Evolutionary conservation across 2,329 filamentous ascomycete genomes (phyloP).

Genomic region (Aspergillus pseudonomiae): DNA sequence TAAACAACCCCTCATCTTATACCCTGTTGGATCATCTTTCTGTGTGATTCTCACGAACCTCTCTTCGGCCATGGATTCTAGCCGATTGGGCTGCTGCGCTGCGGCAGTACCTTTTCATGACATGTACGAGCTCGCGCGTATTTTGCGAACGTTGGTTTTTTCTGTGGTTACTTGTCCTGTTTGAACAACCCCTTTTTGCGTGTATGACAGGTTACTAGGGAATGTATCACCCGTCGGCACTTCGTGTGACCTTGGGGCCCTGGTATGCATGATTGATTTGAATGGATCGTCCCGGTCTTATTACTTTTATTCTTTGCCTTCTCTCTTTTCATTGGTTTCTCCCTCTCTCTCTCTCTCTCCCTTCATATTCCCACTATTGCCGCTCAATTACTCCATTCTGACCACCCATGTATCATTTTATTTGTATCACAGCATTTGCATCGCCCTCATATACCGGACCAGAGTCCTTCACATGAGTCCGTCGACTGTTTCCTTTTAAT

Average conservation of each 20-base stretch:
- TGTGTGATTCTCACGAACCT: constrained; percentile 3
- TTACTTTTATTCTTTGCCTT: neutral
- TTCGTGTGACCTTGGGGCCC: constrained; percentile 10
- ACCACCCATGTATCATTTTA: constrained; percentile 12
- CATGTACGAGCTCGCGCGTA: constrained; percentile 44
- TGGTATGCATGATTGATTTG: constrained; percentile 16
- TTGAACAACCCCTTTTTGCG: constrained; percentile 27
- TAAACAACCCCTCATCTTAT: constrained; percentile 44
- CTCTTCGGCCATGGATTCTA: constrained; percentile 4
- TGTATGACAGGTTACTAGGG: constrained; percentile 24
- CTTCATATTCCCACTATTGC: constrained; percentile 6
- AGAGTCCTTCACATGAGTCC: constrained; percentile 7
- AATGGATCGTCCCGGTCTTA: constrained; percentile 8
- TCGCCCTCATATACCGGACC: constrained; percentile 14
- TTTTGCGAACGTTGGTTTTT: constrained; percentile 31
- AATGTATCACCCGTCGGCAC: constrained; percentile 15
- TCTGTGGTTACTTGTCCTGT: constrained; percentile 25
- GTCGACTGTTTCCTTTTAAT: constrained; percentile 2
- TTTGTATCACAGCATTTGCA: constrained; percentile 9
- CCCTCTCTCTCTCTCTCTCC: neutral
- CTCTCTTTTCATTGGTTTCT: constrained; percentile 6
- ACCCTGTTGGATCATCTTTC: neutral
- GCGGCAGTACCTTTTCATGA: constrained; percentile 32
- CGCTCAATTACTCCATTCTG: constrained; percentile 8
- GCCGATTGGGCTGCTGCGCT: constrained; percentile 19